Conservation (phyloP, 225 moss, liverwort and hornwort species). For the Rhytidiadelphus loreus region DNA sequence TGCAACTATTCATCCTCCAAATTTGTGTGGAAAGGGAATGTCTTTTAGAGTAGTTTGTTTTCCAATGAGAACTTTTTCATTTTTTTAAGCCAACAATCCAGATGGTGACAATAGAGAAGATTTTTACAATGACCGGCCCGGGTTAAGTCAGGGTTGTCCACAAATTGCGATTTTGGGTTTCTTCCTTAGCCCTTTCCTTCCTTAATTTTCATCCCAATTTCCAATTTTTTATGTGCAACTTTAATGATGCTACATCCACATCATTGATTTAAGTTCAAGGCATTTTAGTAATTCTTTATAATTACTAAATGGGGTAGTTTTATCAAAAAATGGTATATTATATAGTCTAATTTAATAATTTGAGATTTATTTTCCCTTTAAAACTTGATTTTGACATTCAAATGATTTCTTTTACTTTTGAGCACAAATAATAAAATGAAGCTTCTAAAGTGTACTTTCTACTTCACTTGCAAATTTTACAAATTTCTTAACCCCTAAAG, state of each 20-base stretch:
- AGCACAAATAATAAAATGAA: background rate
- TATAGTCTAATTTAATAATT: background rate
- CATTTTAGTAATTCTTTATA: background rate
- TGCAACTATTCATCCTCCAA: too few species aligned
- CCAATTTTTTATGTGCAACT: background rate
- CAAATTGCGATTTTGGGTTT: background rate
- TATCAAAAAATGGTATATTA: background rate
- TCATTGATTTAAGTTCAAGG: background rate
- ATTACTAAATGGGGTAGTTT: background rate
- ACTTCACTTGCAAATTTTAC: background rate
- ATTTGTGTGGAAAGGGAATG: too few species aligned
- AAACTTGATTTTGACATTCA: background rate
- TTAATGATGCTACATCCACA: background rate
- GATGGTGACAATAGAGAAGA: too few species aligned
- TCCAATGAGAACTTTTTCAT: too few species aligned
- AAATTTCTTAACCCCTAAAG: too few species aligned
- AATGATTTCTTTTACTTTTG: background rate
- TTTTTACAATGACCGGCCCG: too few species aligned
- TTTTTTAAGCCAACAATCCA: too few species aligned
- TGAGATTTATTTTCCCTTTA: fast-evolving
- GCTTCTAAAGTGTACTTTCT: background rate
- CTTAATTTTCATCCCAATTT: background rate
- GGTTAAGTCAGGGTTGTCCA: background rate
- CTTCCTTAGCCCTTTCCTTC: too few species aligned
- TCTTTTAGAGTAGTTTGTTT: too few species aligned